Base-by-base conservation (phyloP, 1,284 basidiomycete genomes). In the Austroboletus rostrupii region DNA sequence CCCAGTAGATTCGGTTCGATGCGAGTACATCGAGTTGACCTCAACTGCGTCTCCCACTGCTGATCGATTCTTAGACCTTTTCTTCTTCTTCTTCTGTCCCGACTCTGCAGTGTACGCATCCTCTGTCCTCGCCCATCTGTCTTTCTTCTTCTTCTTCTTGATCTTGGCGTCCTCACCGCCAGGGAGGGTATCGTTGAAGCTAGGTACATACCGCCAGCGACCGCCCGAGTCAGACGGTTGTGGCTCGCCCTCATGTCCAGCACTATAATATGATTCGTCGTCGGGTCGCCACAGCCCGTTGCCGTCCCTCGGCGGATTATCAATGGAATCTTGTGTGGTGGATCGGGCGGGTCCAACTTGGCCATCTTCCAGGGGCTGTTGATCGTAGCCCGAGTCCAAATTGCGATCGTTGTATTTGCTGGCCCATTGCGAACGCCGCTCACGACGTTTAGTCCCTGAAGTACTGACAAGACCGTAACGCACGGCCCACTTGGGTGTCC, bases 401-500 rank as follows among this genome's bases (percentile, higher is more conserved):
- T 87, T 77, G 47, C 91, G 84, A 61, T 95, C 92, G 50, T 90
- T 85, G 73, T 92, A 96, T 48, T 90, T 84, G 50, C 72, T 74
- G 5, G 91, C 87, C 93, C 93, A 97, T 61, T 92, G 87, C 43
- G 85, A 90, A 64, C 87, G 87, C 52, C 78, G 80, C 60, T 85
- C 78, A 54, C 86, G 84, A 62, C 91, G 86, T 59, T 82, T 78
- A 61, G 89, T 83, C 58, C 86, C 82, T 20, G 81, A 73, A 26
- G 80, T 85, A 65, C 94, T 81, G 57, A 97, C 82, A 43, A 97
- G 84, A 32, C 93, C 93, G 64, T 90, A 91, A 54, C 85, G 83
- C 67, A 92, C 78, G 0, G 89, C 90, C 95, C 95, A 98, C 66
- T 96, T 93, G 16, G 95, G 95, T 20, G 94, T 97, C 50, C 95